Evolutionary conservation across 495 filamentous ascomycete species (phyloP).

Genomic region (Trichoderma asperelloides): DNA sequence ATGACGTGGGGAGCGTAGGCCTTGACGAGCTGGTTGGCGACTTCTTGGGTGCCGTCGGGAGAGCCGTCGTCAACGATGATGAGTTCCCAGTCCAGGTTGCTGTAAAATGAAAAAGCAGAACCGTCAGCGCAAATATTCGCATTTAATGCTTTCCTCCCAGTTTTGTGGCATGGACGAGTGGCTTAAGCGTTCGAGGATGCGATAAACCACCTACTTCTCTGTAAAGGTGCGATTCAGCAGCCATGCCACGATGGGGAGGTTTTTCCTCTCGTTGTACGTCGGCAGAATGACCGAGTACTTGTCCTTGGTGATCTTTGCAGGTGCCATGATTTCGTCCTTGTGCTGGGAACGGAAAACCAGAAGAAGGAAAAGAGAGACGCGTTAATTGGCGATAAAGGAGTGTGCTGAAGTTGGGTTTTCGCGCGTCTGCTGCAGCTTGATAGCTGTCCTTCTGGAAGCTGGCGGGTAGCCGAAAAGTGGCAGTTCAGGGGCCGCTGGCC

Average conservation of each 20-base stretch:
- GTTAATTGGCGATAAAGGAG: constrained; percentile 7
- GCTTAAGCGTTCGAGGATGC: neutral
- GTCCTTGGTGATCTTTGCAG: constrained; percentile 36
- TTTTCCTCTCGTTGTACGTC: constrained; percentile 95
- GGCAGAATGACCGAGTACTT: constrained; percentile 96
- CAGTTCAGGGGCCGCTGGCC: neutral
- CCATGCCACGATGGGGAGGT: constrained; percentile 93
- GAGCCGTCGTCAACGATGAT: constrained; percentile 97
- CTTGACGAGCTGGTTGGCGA: constrained; percentile 82
- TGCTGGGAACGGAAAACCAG: neutral
- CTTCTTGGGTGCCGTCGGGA: constrained; percentile 84
- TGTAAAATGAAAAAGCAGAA: constrained; percentile 22
- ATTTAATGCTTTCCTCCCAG: neutral
- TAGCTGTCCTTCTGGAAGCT: constrained; percentile 5
- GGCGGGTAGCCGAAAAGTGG: neutral
- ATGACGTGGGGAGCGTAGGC: constrained; percentile 71
- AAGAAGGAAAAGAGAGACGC: neutral
- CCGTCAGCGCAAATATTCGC: neutral
- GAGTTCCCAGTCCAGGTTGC: constrained; percentile 94
- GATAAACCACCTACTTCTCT: constrained; percentile 50
- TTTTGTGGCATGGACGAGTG: no score
- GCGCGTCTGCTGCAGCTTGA: neutral
- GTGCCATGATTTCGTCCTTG: constrained; percentile 20
- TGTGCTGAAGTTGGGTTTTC: constrained; percentile 12
- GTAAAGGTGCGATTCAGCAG: constrained; percentile 85